These are phyloP conservation scores for Margaritispora aquatica DNA, from an alignment of 495 filamentous ascomycete genomes.

Conservation along the genomic window DNA sequence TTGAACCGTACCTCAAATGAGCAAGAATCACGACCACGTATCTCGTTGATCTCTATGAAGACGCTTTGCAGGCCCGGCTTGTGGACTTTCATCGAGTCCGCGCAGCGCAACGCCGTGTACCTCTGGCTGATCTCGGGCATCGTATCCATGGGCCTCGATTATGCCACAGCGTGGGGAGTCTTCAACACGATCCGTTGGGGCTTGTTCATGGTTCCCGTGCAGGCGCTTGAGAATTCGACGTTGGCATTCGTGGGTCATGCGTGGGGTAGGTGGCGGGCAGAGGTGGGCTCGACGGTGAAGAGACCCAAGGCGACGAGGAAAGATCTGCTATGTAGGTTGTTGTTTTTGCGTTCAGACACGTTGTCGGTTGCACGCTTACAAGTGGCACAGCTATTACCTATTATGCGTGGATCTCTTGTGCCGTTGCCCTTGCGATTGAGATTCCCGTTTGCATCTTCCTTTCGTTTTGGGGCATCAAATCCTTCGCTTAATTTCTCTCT, in stretches of 20 bases:
- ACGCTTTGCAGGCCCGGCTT: constrained; percentile 48
- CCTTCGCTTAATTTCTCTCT: constrained; percentile 57
- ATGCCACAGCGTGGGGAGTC: constrained; percentile 69
- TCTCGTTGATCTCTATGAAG: constrained; percentile 37
- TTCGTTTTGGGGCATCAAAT: constrained; percentile 46
- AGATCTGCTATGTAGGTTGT: constrained; percentile 34
- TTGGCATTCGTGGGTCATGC: constrained; percentile 61
- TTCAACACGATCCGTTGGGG: constrained; percentile 80
- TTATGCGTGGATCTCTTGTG: constrained; percentile 47
- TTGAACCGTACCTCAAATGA: not conserved
- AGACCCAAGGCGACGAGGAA: constrained; percentile 31
- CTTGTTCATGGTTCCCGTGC: constrained; percentile 69
- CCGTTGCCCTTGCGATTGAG: constrained; percentile 50
- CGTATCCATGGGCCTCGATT: constrained; percentile 52
- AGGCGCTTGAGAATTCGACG: constrained; percentile 57
- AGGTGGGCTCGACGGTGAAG: constrained; percentile 29
- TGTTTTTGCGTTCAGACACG: constrained; percentile 2
- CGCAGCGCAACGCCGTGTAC: constrained; percentile 62
- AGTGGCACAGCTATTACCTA: constrained; percentile 36
- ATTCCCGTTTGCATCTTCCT: constrained; percentile 58
- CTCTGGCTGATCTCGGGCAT: constrained; percentile 66
- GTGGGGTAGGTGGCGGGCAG: constrained; percentile 55
- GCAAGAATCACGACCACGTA: constrained; percentile 19
- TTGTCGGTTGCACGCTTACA: not conserved
- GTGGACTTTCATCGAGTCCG: constrained; percentile 57